These are phyloP conservation scores for Hysterium pulicare DNA, from an alignment of 2,329 filamentous ascomycete genomes.

Conservation along the genomic window DNA sequence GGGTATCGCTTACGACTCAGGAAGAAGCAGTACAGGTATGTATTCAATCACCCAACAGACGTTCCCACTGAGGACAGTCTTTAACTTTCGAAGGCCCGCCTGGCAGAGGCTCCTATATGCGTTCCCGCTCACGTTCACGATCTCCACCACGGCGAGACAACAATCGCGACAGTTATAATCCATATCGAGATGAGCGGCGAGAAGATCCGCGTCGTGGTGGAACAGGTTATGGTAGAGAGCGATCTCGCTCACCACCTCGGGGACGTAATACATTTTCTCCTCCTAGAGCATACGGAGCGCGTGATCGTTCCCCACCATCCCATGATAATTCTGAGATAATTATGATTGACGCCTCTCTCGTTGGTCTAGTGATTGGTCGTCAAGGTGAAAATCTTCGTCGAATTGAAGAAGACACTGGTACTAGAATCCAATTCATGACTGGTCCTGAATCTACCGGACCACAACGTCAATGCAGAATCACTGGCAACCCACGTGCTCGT, in stretches of 20 bases:
- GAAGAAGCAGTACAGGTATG: conserved; percentile 37
- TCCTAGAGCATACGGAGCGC: conserved; percentile 48
- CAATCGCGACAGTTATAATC: conserved; percentile 73
- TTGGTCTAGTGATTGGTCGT: conserved; percentile 86
- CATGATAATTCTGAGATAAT: conserved; percentile 79
- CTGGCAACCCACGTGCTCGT: conserved; percentile 67
- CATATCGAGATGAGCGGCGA: conserved; percentile 81
- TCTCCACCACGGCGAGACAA: conserved; percentile 61
- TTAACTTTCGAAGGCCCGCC: too few relatives aligned
- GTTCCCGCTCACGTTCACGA: conserved; percentile 68
- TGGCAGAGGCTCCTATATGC: conserved; percentile 58
- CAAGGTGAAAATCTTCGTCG: conserved; percentile 85
- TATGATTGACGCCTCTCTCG: conserved; percentile 79
- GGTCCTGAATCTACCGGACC: conserved; percentile 67
- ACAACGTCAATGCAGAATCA: conserved; percentile 81
- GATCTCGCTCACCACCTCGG: conserved; percentile 68
- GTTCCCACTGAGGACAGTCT: too few relatives aligned
- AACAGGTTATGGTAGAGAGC: conserved; percentile 63
- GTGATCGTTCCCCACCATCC: conserved; percentile 58
- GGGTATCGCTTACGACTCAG: conserved; percentile 56
- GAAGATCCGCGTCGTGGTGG: conserved; percentile 58
- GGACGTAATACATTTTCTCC: conserved; percentile 61
- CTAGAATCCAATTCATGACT: conserved; percentile 84
- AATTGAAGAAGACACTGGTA: conserved; percentile 77
- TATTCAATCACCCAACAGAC: too few relatives aligned